Evolutionary conservation across 2,329 filamentous ascomycete species (phyloP), one percentile per base, ranked within the genome.

Genomic region (Xylariaceae sp.): DNA sequence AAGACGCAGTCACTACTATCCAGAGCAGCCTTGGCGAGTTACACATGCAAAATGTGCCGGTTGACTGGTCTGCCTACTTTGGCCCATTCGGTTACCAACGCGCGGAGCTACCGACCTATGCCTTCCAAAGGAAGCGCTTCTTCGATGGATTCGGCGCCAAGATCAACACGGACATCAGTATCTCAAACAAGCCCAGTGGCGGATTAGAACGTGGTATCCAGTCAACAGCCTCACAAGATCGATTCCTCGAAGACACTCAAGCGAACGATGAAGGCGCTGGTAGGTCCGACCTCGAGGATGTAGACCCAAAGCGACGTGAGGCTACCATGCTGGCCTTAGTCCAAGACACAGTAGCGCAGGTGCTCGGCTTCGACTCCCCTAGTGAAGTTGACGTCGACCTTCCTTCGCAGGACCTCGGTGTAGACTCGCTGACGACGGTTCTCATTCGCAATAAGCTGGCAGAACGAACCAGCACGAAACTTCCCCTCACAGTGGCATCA

Each of bases 11-110:
- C 9, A 34, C 34, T 28, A 34, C 42, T 12, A 35, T 62, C 9
- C 56, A 56, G 36, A 24, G 41, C 11, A 57, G 51, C 38, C 15
- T 57, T 31, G 36, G 40, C 3, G 35, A 52, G 15, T 46, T 62
- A 15, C 54, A 63, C 45, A 16, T 46, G 31, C 48, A 49, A 4
- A 43, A 55, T 28, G 45, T 59, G 9, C 22, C 39, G 3, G 41
- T 64, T 13, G 43, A 61, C 42, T 64, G 61, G 62, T 15, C 22
- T 8, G 52, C 49, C 26, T 61, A 57, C 43, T 61, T 61, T 39
- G 29, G 44, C 16, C 53, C 56, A 3, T 56, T 56, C 41, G 47
- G 40, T 34, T 60, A 50, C 34, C 44, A 45, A 17, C 48, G 57
- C 3, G 50, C 62, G 15, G 34, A 50, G 22, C 44, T 62, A 26